These are phyloP conservation scores for Fusarium setosum DNA, from an alignment of 2,329 filamentous ascomycete genomes.

Conservation along the genomic window DNA sequence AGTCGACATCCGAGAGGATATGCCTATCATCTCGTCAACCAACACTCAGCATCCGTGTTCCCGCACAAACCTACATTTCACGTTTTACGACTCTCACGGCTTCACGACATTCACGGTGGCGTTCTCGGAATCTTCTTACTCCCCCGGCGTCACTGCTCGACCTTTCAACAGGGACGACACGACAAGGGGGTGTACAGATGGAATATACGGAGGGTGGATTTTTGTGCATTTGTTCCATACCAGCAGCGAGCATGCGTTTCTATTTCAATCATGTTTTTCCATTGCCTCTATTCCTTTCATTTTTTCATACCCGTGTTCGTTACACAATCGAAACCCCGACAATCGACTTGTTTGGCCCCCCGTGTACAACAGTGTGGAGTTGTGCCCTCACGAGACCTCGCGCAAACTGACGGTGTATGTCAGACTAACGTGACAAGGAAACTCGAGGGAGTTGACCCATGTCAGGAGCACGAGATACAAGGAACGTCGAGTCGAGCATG, in stretches of 20 bases:
- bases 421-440: slow-evolving; percentile 26
- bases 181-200: slow-evolving; percentile 7
- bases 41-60: neutral
- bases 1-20: slow-evolving; percentile 2
- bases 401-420: slow-evolving; percentile 32
- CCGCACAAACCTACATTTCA: slow-evolving; percentile 3
- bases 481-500: slow-evolving; percentile 7
- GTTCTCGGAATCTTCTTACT: slow-evolving; percentile 14
- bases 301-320: slow-evolving; percentile 20
- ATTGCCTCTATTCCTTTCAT: neutral
- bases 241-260: slow-evolving; percentile 5
- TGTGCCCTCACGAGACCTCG: slow-evolving; percentile 26
- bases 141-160: neutral
- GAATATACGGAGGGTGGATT: slow-evolving; percentile 8
- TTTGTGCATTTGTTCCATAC: slow-evolving; percentile 10
- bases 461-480: neutral
- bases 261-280: slow-evolving; percentile 1
- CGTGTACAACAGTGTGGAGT: slow-evolving; percentile 32
- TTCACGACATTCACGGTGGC: slow-evolving; percentile 28
- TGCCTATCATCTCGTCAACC: neutral
- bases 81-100: slow-evolving; percentile 30
- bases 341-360: slow-evolving; percentile 6
- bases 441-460: neutral
- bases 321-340: slow-evolving; percentile 9
- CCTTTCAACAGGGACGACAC: slow-evolving; percentile 10